These are phyloP conservation scores for Capsicum chinense DNA, from an alignment of 257 asterid species.

Conservation along the genomic window DNA sequence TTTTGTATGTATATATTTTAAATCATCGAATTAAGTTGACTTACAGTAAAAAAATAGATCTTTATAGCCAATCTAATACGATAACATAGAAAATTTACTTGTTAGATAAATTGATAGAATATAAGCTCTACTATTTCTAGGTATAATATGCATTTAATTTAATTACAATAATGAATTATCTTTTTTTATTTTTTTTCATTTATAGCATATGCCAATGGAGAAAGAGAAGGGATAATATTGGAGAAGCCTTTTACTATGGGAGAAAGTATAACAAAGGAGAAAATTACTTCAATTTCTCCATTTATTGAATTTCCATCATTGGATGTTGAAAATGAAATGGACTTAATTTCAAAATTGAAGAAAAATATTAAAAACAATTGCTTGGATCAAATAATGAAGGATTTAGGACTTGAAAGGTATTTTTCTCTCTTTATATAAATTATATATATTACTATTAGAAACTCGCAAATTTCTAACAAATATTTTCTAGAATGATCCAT, in stretches of 20 bases:
- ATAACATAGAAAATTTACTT: too few species aligned
- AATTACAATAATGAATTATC: not conserved
- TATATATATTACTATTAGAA: not conserved
- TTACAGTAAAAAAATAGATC: too few species aligned
- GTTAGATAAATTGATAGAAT: too few species aligned
- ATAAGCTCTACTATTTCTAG: too few species aligned
- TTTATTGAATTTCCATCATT: not conserved
- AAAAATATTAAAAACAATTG: not conserved
- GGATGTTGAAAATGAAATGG: not conserved
- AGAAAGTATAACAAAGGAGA: conserved; percentile 20
- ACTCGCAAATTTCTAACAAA: too few species aligned
- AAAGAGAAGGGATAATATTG: not conserved
- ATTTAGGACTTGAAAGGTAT: not conserved
- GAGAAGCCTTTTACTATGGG: not conserved
- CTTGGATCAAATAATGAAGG: not conserved
- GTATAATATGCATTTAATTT: too few species aligned
- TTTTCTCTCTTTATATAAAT: not conserved
- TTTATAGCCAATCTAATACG: too few species aligned
- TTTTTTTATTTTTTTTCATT: not conserved
- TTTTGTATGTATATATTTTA: too few species aligned
- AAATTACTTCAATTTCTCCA: not conserved
- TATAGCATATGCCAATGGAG: not conserved
- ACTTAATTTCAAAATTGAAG: not conserved
- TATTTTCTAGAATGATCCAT: too few species aligned
- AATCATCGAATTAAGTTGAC: too few species aligned